Evolutionary conservation across 768 basidiomycete species (phyloP).

Genomic region (Obba rivulosa): DNA sequence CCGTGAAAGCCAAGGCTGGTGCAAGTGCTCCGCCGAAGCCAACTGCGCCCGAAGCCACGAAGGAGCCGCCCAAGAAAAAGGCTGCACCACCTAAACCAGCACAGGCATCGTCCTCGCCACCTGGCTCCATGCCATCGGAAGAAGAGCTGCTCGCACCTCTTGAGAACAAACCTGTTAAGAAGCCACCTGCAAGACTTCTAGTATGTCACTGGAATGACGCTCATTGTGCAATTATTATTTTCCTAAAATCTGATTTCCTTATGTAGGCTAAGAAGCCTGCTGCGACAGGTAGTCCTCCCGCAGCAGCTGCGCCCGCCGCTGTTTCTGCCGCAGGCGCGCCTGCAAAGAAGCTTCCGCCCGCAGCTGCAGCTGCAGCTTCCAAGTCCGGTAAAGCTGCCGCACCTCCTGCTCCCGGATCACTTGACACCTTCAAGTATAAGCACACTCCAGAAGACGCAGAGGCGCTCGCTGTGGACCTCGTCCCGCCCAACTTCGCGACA

Average conservation of each 20-base stretch:
- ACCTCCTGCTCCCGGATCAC: conserved; percentile 42
- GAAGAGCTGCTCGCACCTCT: conserved; percentile 26
- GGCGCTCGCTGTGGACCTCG: conserved; percentile 58
- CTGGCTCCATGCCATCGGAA: conserved; percentile 23
- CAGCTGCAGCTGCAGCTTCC: conserved; percentile 31
- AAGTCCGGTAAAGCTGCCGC: conserved; percentile 45
- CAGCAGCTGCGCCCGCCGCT: conserved; percentile 11
- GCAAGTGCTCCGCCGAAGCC: conserved; percentile 43
- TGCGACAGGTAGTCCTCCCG: conserved; percentile 20
- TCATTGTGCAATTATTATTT: neutral
- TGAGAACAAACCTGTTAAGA: conserved; percentile 42
- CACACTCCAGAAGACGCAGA: conserved; percentile 93
- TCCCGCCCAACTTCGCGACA: conserved; percentile 66
- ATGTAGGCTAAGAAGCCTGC: conserved; percentile 52
- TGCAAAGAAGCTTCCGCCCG: conserved; percentile 40
- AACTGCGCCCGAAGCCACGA: conserved; percentile 21
- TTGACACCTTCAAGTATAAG: conserved; percentile 88
- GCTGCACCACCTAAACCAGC: conserved; percentile 29
- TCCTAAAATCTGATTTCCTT: neutral
- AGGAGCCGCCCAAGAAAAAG: conserved; percentile 34
- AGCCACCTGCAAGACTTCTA: conserved; percentile 44
- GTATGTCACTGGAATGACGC: conserved; percentile 28
- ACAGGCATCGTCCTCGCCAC: conserved; percentile 15
- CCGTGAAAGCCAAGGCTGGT: conserved; percentile 82
- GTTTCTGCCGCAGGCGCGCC: conserved; percentile 24